Conservation (phyloP, 1,284 basidiomycete species). For the Ustilago lituana region DNA sequence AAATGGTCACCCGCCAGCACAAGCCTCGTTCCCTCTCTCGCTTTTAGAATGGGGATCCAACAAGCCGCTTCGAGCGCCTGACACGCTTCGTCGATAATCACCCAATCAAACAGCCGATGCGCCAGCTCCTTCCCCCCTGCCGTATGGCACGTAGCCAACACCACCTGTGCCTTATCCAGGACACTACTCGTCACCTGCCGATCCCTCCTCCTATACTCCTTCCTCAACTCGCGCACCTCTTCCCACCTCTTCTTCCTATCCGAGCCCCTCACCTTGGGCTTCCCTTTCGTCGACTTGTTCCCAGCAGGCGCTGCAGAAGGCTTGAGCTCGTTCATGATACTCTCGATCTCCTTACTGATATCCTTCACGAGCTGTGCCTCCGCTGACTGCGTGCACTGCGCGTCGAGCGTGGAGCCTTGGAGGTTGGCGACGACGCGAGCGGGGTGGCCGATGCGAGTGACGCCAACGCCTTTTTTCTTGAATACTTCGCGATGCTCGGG, state of each 20-base stretch:
- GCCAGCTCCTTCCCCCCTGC: constrained; percentile 51
- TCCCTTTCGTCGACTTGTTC: constrained; percentile 56
- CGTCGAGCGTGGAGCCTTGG: constrained; percentile 84
- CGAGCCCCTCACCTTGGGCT: constrained; percentile 74
- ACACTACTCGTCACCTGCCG: constrained; percentile 82
- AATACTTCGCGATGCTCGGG: constrained; percentile 47
- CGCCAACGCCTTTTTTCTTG: constrained; percentile 34
- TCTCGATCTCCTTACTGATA: constrained; percentile 52
- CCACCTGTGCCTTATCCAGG: constrained; percentile 80
- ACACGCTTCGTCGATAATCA: constrained; percentile 91
- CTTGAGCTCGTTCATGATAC: constrained; percentile 37
- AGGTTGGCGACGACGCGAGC: constrained; percentile 86
- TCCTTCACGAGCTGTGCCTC: constrained; percentile 60
- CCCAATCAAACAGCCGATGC: constrained; percentile 77
- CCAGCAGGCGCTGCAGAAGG: constrained; percentile 42
- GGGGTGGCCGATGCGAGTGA: constrained; percentile 72
- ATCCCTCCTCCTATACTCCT: constrained; percentile 92
- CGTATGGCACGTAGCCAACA: constrained; percentile 91
- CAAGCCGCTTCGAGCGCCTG: constrained; percentile 96
- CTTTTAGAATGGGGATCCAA: constrained; percentile 86
- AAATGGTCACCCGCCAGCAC: constrained; percentile 68
- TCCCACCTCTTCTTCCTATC: constrained; percentile 90
- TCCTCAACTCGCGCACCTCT: constrained; percentile 85
- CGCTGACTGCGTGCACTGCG: constrained; percentile 73
- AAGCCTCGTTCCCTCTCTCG: constrained; percentile 36